Conservation (phyloP, 1,284 basidiomycete genomes). For the Fomes fomentarius region DNA sequence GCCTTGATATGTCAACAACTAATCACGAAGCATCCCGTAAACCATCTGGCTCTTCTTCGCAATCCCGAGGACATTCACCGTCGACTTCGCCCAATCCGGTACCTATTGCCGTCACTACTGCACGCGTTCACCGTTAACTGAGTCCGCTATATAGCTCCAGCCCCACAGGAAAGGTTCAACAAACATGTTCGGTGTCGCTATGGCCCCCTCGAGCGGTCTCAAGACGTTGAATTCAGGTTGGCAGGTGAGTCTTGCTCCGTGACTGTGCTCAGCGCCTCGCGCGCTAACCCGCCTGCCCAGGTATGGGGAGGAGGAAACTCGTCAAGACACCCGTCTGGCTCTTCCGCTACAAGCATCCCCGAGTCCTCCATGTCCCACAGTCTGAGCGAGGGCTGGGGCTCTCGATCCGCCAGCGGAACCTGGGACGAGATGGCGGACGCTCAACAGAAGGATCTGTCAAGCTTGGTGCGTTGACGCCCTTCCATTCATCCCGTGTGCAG, state of each 20-base stretch:
- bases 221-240: slow-evolving; percentile 66
- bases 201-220: slow-evolving; percentile 49
- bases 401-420: slow-evolving; percentile 53
- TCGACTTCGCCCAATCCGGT: slow-evolving; percentile 60
- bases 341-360: slow-evolving; percentile 56
- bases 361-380: slow-evolving; percentile 51
- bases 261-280: neutral
- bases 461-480: slow-evolving; percentile 38
- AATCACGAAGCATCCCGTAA: slow-evolving; percentile 56
- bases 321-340: slow-evolving; percentile 64
- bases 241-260: slow-evolving; percentile 55
- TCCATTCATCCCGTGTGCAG: neutral
- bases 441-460: slow-evolving; percentile 51
- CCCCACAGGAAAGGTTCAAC: slow-evolving; percentile 48
- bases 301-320: slow-evolving; percentile 61
- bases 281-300: slow-evolving; percentile 37
- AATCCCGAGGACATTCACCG: slow-evolving; percentile 64
- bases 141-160: slow-evolving; percentile 37
- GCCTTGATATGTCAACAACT: slow-evolving; percentile 50
- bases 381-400: slow-evolving; percentile 57
- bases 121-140: neutral
- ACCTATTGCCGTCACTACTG: slow-evolving; percentile 25
- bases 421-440: slow-evolving; percentile 64
- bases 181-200: slow-evolving; percentile 58
- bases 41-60: slow-evolving; percentile 67